Percentiles rank a stretch among this genome's conserved stretches.
Evolutionary conservation across 1,284 basidiomycete genomes (phyloP).

Genomic region (Anthracocystis setariae): DNA sequence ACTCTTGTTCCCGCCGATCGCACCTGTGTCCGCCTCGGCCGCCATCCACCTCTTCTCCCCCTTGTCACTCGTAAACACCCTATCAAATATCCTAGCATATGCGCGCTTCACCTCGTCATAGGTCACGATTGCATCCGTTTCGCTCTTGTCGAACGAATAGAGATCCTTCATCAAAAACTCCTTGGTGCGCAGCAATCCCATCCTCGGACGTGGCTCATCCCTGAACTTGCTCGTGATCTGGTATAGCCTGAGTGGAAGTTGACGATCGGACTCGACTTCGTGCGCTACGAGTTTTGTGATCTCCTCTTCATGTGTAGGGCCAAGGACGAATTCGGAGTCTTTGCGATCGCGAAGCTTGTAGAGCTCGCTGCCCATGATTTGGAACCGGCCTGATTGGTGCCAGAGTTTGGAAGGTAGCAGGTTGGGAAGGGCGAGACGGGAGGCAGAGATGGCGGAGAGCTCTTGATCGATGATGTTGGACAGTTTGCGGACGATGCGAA

Average conservation of each 20-base stretch:
- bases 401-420: constrained; percentile 63
- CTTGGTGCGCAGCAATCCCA: constrained; percentile 66
- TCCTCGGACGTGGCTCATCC: constrained; percentile 68
- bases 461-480: constrained; percentile 64
- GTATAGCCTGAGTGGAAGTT: constrained; percentile 66
- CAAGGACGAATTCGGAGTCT: constrained; percentile 64
- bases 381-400: constrained; percentile 61
- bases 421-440: constrained; percentile 65
- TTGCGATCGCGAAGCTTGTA: constrained; percentile 65
- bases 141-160: constrained; percentile 66
- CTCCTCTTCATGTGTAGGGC: constrained; percentile 69
- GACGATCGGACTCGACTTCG: constrained; percentile 57
- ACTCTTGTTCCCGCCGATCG: constrained; percentile 67
- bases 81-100: constrained; percentile 62
- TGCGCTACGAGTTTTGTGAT: constrained; percentile 64
- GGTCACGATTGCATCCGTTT: constrained; percentile 27
- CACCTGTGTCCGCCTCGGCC: constrained; percentile 68
- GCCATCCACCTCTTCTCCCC: constrained; percentile 34
- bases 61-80: constrained; percentile 28
- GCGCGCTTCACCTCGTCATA: constrained; percentile 65
- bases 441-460: constrained; percentile 61
- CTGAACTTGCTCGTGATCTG: constrained; percentile 68
- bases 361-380: constrained; percentile 66
- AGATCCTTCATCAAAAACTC: constrained; percentile 69
- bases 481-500: constrained; percentile 65